A percentile compares a stretch with the other conserved stretches of the same genome.
Evolutionary conservation across 805 yeast genomes (phyloP).

Genomic region (Metschnikowia henanensis): DNA sequence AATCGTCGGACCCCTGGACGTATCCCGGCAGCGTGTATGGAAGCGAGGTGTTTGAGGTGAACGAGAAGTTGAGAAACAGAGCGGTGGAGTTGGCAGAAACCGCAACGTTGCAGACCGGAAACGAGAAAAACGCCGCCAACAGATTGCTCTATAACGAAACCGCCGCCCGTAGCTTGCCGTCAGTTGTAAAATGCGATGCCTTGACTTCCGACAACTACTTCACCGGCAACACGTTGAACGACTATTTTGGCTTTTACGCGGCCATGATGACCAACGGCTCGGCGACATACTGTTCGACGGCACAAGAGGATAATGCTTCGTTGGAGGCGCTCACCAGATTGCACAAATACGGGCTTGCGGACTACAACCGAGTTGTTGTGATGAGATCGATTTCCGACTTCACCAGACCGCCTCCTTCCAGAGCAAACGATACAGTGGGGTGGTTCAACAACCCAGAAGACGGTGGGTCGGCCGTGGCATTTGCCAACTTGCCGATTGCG

Average conservation of each 20-base stretch:
- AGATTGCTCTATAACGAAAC: slow-evolving; percentile 47
- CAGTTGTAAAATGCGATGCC: slow-evolving; percentile 53
- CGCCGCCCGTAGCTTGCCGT: slow-evolving; percentile 51
- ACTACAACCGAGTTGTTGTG: slow-evolving; percentile 54
- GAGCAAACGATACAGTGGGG: slow-evolving; percentile 43
- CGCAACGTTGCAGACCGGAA: slow-evolving; percentile 45
- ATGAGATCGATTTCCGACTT: slow-evolving; percentile 64
- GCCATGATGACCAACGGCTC: slow-evolving; percentile 54
- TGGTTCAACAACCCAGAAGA: slow-evolving; percentile 49
- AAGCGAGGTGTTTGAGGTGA: slow-evolving; percentile 63
- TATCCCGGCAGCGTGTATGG: slow-evolving; percentile 60
- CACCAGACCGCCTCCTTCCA: slow-evolving; percentile 49
- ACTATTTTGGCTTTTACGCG: slow-evolving; percentile 49
- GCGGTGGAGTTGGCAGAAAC: slow-evolving; percentile 51
- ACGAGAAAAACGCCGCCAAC: slow-evolving; percentile 41
- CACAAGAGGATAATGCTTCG: slow-evolving; percentile 70
- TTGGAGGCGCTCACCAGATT: slow-evolving; percentile 58
- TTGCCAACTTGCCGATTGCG: slow-evolving; percentile 51
- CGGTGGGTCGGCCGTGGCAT: slow-evolving; percentile 52
- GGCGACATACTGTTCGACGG: slow-evolving; percentile 57
- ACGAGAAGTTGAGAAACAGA: slow-evolving; percentile 55
- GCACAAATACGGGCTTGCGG: slow-evolving; percentile 52
- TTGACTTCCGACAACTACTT: slow-evolving; percentile 61
- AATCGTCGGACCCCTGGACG: slow-evolving; percentile 45
- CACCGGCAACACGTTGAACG: slow-evolving; percentile 51